phyloP scores from a whole-genome alignment of 2,329 filamentous ascomycete species.

The Colletotrichum viniferum region DNA sequence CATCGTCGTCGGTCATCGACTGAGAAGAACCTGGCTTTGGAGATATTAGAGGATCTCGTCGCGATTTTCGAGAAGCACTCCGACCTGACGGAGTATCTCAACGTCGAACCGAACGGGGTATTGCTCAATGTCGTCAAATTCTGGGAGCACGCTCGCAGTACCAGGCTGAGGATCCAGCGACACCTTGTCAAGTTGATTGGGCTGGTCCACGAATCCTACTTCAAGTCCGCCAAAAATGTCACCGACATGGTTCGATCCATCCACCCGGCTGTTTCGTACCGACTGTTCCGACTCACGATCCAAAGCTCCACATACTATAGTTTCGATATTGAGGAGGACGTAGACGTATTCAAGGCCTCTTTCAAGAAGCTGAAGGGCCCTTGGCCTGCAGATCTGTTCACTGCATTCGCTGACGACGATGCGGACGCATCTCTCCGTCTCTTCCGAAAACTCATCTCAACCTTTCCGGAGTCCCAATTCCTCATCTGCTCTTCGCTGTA shows the following conservation, averaged over 20 bases:
- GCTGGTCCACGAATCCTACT: neutral
- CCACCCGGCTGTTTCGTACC: slow-evolving; percentile 18
- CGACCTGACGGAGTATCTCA: neutral
- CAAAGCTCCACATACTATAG: slow-evolving; percentile 17
- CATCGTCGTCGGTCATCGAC: neutral
- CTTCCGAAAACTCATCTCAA: neutral
- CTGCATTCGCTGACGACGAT: neutral
- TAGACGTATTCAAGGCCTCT: neutral
- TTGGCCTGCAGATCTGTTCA: neutral
- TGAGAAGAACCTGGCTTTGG: neutral
- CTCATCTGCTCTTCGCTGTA: neutral
- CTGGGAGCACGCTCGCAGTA: neutral
- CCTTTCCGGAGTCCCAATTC: neutral
- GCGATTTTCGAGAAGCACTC: neutral
- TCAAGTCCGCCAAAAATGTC: neutral
- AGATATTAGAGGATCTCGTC: neutral
- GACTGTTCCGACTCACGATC: slow-evolving; percentile 27
- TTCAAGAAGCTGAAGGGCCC: neutral
- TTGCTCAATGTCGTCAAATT: neutral
- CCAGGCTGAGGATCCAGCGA: neutral
- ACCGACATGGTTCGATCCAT: neutral
- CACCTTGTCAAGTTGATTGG: neutral
- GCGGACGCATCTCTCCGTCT: neutral
- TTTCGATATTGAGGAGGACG: slow-evolving; percentile 27
- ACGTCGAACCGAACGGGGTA: neutral